Evolutionary conservation across 202 grass and related monocot genomes (phyloP).

Genomic region (Cymbopogon flexuosus): DNA sequence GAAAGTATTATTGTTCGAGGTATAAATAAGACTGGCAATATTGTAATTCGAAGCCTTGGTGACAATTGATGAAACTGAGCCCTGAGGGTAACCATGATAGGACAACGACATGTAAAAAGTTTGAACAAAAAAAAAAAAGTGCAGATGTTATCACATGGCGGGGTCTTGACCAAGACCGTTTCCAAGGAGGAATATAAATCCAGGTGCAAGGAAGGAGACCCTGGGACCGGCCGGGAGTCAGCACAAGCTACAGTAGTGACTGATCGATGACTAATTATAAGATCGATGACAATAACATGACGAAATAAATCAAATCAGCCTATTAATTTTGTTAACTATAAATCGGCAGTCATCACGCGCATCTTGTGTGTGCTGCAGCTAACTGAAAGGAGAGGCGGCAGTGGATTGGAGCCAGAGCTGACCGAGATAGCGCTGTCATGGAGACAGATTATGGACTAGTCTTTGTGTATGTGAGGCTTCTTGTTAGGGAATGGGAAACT

Average conservation of each 20-base stretch:
- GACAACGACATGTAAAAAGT: neutral
- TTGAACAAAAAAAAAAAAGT: neutral
- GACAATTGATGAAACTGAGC: neutral
- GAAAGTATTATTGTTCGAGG: neutral
- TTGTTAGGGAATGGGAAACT: no score
- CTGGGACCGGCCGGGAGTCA: neutral
- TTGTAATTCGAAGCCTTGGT: neutral
- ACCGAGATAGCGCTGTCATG: neutral
- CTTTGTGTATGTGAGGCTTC: neutral
- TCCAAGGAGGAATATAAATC: conserved; percentile 8
- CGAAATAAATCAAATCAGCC: no score
- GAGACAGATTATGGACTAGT: neutral
- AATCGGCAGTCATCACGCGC: neutral
- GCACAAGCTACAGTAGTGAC: neutral
- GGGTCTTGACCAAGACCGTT: conserved; percentile 24
- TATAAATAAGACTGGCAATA: neutral
- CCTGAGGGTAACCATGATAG: neutral
- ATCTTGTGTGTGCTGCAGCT: neutral
- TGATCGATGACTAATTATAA: neutral
- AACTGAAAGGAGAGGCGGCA: neutral
- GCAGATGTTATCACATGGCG: neutral
- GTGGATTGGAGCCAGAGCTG: neutral
- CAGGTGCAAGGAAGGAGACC: no score
- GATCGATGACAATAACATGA: no score
- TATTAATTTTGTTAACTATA: neutral